Evolutionary conservation across 805 yeast species (phyloP), one percentile per base, ranked within the genome.

Genomic region (Metschnikowia arizonensis): DNA sequence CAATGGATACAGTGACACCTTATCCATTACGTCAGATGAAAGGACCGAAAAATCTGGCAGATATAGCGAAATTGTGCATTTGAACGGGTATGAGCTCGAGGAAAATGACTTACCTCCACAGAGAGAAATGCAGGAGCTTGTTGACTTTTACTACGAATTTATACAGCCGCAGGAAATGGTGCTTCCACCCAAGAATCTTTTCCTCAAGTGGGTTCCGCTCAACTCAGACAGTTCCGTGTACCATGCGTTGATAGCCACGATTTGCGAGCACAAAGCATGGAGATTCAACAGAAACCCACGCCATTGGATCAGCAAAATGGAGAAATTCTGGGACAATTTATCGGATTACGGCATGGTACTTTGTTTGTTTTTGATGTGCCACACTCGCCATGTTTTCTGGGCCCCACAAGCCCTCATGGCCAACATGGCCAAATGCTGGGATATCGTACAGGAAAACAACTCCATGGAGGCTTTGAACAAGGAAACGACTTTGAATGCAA

Each of bases 261-360:
- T 61, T 19, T 57, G 61, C 35, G 23, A 18, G n/a, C 33, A 31
- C 14, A 35, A 18, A 4, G 18, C 19, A 10, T 37, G 52, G 37
- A 42, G 36, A 1, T 33, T 51, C 11, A 40, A 44, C 15, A 35
- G 42, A n/a, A 53, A 52, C 34, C 64, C 63, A 31, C 24, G 40
- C 3, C 44, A 44, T 32, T 64, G 68, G 67, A 42, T 62, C 12
- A 44, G 40, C 14, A 50, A 50, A 2, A 53, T 52, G 25, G 48
- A 48, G 42, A 53, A 53, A 33, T 52, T 43, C 44, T 56, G 59
- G 62, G 65, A 63, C 47, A 50, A 53, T 28, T 55, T 63, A 25
- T 58, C 58, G 38, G 59, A 59, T 18, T 50, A 62, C 29, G 66
- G 65, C 8, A 55, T 62, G 53, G 39, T 63, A 6, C 38, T 60